A percentile compares a stretch with the other conserved stretches of the same genome.
phyloP scores from a whole-genome alignment of 2,329 filamentous ascomycete species.

The Graphilbum ipis-grandicollis region DNA sequence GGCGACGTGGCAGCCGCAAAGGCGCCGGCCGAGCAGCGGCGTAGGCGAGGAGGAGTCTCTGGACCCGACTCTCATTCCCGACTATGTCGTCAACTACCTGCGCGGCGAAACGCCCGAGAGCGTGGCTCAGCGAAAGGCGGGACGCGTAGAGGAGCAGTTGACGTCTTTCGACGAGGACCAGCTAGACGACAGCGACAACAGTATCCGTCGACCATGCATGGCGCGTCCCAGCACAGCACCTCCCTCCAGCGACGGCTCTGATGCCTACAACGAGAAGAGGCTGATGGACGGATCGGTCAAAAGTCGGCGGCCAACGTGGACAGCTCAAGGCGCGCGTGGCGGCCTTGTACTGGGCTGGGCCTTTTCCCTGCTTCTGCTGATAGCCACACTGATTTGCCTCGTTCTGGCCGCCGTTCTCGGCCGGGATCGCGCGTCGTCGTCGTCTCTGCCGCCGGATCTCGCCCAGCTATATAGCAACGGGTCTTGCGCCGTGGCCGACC shows the following conservation, averaged over 20 bases:
- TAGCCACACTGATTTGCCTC: conserved; percentile 20
- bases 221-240: background rate
- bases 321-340: conserved; percentile 25
- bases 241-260: background rate
- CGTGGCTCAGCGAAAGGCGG: conserved; percentile 25
- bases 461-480: conserved; percentile 17
- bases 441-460: conserved; percentile 12
- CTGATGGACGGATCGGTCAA: background rate
- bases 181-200: conserved; percentile 9
- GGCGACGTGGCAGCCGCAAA: conserved; percentile 13
- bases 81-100: conserved; percentile 38
- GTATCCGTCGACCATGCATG: background rate
- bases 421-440: conserved; percentile 3
- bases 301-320: background rate
- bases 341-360: conserved; percentile 27
- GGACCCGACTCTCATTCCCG: conserved; percentile 29
- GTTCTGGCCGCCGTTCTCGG: conserved; percentile 14
- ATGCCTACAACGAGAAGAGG: background rate
- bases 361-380: conserved; percentile 19
- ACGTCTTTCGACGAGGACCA: conserved; percentile 6
- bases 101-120: conserved; percentile 37
- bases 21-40: background rate
- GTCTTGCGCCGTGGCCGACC: conserved; percentile 18
- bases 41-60: conserved; percentile 1
- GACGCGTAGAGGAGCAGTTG: conserved; percentile 11